Conservation (phyloP, 225 moss, liverwort and hornwort species). For the Pleurozium schreberi region DNA sequence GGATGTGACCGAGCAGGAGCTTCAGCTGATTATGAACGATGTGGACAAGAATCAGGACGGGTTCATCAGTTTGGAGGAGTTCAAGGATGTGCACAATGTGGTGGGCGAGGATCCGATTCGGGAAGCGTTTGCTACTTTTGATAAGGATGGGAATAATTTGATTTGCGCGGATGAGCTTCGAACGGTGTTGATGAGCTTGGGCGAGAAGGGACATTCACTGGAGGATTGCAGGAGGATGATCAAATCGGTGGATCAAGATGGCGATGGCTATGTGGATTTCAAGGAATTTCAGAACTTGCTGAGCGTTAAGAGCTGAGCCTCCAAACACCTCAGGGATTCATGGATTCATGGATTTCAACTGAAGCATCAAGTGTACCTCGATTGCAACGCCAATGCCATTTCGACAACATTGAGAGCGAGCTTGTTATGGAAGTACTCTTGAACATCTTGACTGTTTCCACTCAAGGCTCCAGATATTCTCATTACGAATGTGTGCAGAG, state of each 20-base stretch:
- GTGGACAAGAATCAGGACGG: conserved; percentile 27
- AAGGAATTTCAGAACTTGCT: conserved; percentile 21
- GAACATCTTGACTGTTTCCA: not conserved
- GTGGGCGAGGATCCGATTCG: conserved; percentile 4
- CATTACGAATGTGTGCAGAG: not conserved
- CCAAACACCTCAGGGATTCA: too few relatives aligned
- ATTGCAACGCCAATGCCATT: not conserved
- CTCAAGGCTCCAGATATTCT: not conserved
- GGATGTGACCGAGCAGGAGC: conserved; percentile 7
- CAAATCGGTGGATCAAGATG: conserved; percentile 12
- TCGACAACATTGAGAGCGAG: not conserved
- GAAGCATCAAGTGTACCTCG: too few relatives aligned
- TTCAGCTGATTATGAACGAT: conserved; percentile 20
- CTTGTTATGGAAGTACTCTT: not conserved
- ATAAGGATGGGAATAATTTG: conserved; percentile 34
- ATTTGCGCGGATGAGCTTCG: conserved; percentile 37
- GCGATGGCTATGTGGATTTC: conserved; percentile 37
- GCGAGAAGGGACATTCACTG: conserved; percentile 7
- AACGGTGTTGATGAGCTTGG: conserved; percentile 20
- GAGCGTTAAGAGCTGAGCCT: not conserved
- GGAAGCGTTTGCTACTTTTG: conserved; percentile 29
- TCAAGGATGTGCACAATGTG: conserved; percentile 14
- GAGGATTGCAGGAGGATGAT: conserved; percentile 43
- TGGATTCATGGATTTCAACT: not conserved
- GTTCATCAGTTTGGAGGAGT: conserved; percentile 26